These are phyloP conservation scores for Ailanthus altissimus DNA, from an alignment of 345 rosid genomes.

Conservation along the genomic window DNA sequence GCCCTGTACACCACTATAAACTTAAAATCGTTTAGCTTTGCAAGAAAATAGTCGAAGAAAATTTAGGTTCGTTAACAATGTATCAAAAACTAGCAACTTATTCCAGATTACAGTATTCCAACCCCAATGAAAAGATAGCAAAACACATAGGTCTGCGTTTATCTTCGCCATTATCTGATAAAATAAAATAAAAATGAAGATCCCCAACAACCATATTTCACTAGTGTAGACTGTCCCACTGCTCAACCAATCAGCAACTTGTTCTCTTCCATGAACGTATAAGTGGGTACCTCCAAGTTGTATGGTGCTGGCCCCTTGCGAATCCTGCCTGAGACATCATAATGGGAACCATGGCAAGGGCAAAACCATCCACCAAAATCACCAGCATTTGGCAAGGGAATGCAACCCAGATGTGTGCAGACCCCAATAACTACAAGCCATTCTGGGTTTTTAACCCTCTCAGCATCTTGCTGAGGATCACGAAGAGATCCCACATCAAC, in stretches of 20 bases:
- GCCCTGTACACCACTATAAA: background rate
- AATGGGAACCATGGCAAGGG: slow-evolving; percentile 96
- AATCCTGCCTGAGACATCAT: slow-evolving; percentile 90
- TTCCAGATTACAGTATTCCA: slow-evolving; percentile 20
- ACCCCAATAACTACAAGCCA: slow-evolving; percentile 93
- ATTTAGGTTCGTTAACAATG: slow-evolving; percentile 8
- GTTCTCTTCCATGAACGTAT: slow-evolving; percentile 82
- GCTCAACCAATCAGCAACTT: slow-evolving; percentile 79
- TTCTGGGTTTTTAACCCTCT: slow-evolving; percentile 86
- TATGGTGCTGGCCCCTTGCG: slow-evolving; percentile 96
- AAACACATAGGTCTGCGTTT: slow-evolving; percentile 19
- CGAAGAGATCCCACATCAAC: slow-evolving; percentile 79
- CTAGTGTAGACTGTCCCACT: slow-evolving; percentile 1
- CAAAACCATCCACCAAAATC: slow-evolving; percentile 98
- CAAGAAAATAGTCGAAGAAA: background rate
- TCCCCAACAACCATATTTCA: slow-evolving; percentile 7
- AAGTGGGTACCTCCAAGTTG: slow-evolving; percentile 90
- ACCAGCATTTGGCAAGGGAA: slow-evolving; percentile 96
- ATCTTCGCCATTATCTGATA: slow-evolving; percentile 47
- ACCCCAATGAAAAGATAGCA: slow-evolving; percentile 19
- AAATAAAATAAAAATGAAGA: slow-evolving; percentile 19
- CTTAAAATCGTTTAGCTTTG: background rate
- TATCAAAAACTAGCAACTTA: slow-evolving; percentile 25
- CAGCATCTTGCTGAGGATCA: slow-evolving; percentile 77
- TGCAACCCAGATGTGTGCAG: slow-evolving; percentile 96